Base-by-base conservation (phyloP, 1,139 yeast species). In the Saccharomyces hybrid region DNA sequence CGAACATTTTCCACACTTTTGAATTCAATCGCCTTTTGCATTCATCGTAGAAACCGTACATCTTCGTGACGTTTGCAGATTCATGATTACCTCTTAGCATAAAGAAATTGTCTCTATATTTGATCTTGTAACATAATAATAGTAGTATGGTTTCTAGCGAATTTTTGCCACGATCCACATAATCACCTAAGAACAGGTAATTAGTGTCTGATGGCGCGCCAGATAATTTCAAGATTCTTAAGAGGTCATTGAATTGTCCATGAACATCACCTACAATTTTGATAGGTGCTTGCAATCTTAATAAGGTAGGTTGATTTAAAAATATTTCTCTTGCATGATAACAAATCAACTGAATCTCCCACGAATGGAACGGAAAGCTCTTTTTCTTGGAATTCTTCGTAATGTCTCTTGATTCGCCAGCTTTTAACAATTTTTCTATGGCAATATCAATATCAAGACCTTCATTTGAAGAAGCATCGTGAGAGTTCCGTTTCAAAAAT, bases 261-360 rank as follows among this genome's bases (percentile, higher is more conserved):
- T 88, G 96, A 54, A 88, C 82, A 70, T 88, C 96, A 53, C 95
- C 96, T 31, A 88, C 95, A 53, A 88, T 82, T 70, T 88, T 88
- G 31, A 88, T 93, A 0, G 96, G 95, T 0, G 95, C 89, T 32
- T 89, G 84, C 57, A 88, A 73, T 66, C 84, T 84, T 60, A 89
- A 74, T 55, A 89, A 73, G 46, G 87, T 80, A 12, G 96, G 96
- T 68, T 89, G 96, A 29, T 78, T 78, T 70, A 88, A 69, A 59
- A 89, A 86, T 21, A 87, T 78, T 57, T 83, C 82, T 54, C 95
- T 74, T 1, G 89, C 83, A 59, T 80, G 82, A 31, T 81, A 76
- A 67, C 93, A 83, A 54, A 89, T 80, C 57, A 76, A 75, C 62
- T 82, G 81, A 56, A 87, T 78, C 66, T 86, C 93, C 60, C 77